Evolutionary conservation across 495 filamentous ascomycete species (phyloP).

Genomic region (Umbilicaria muhlenbergii): DNA sequence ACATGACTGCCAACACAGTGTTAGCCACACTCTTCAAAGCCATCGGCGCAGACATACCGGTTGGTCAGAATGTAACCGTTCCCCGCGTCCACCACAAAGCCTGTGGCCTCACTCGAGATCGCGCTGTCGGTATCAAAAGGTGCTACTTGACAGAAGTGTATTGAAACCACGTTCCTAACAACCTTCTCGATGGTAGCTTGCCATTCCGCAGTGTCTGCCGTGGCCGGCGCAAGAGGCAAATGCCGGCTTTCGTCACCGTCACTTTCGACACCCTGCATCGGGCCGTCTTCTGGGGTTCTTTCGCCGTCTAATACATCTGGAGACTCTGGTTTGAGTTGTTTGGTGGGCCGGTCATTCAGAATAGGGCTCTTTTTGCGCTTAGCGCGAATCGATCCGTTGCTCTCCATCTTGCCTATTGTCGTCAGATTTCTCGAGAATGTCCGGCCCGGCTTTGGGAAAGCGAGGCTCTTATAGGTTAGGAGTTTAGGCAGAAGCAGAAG

Average conservation of each 20-base stretch:
- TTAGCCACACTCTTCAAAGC: no score
- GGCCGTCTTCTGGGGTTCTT: conserved; percentile 30
- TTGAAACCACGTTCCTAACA: conserved; percentile 84
- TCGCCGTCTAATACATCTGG: conserved; percentile 27
- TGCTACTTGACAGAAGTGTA: conserved; percentile 97
- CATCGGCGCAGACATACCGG: conserved; percentile 18
- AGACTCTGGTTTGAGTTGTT: conserved; percentile 36
- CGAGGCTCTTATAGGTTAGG: conserved; percentile 30
- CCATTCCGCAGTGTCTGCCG: conserved; percentile 87
- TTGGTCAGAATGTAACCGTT: conserved; percentile 82
- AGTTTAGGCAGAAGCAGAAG: no score
- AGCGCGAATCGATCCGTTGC: conserved; percentile 30
- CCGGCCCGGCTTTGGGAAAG: conserved; percentile 23
- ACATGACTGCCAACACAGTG: conserved; percentile 40
- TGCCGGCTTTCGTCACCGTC: conserved; percentile 27
- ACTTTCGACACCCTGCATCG: conserved; percentile 31
- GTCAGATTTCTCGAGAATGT: conserved; percentile 12
- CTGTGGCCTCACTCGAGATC: conserved; percentile 85
- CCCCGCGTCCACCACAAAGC: conserved; percentile 95
- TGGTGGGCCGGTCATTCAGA: conserved; percentile 36
- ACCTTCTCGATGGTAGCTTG: conserved; percentile 90
- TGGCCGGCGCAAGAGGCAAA: conserved; percentile 29
- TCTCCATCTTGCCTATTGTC: conserved; percentile 28
- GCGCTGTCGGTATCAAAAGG: conserved; percentile 95
- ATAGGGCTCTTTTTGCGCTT: conserved; percentile 49